Base-by-base conservation (phyloP, 2,329 filamentous ascomycete species). In the Madurella fahalii region DNA sequence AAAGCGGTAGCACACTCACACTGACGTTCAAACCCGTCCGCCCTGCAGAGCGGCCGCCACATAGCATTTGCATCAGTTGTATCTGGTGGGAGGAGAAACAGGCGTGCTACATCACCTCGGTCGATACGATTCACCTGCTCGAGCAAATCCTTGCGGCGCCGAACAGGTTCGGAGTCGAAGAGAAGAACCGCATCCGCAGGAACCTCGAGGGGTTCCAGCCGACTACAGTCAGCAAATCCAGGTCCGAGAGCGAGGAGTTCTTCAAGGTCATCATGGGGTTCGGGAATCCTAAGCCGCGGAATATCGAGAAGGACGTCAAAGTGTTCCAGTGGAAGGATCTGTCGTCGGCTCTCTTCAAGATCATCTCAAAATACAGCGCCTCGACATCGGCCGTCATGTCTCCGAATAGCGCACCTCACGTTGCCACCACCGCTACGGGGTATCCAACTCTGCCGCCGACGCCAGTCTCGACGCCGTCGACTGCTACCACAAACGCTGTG, bases 251-350 rank as follows among this genome's bases (percentile, higher is more conserved):
- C 68, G 93, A 97, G 70, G 90, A 95, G 52, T 97, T 97, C 72
- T 97, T 97, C 84, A 96, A 96, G 75, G 81, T 96, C 65, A 97
- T 99, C 73, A 99, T 99, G 94, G 90, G 85, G 1, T 97, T 97
- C 68, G 90, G 91, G 12, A 89, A 87, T 57, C 94, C 94, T 2
- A 97, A 97, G 73, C 94, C 94, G 16, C 82, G 94, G 59, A 96
- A 97, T 68, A 99, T 99, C 61, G 94, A 97, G 76, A 99, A 99
- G 75, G 93, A 97, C 67, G 92, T 99, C 68, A 99, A 99, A 74
- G 94, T 97, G 12, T 99, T 97, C 67, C 87, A 91, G 4, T 99
- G 94, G 94, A 94, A 91, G 71, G 90, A 94, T 57, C 79, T 99
- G 43, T 82, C 83, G 47, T 82, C 85, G 57, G 93, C 94, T 0